These are phyloP conservation scores for Metschnikowia continentalis DNA, from an alignment of 805 yeast species.

Conservation along the genomic window DNA sequence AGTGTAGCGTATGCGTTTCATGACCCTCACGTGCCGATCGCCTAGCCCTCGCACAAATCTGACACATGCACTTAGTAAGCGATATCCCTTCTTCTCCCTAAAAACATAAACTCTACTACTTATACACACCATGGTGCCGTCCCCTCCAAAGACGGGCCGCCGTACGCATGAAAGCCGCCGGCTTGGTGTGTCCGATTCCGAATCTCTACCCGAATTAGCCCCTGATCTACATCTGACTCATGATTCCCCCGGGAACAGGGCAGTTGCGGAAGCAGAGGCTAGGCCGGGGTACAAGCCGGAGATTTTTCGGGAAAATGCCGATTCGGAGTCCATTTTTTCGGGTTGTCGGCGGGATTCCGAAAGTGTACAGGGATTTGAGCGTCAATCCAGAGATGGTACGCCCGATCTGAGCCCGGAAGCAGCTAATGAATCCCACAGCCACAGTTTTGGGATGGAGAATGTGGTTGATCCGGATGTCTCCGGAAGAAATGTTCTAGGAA, in stretches of 20 bases:
- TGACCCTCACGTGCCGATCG: conserved; percentile 5
- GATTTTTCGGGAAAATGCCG: neutral
- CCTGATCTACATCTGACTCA: neutral
- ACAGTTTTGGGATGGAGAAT: neutral
- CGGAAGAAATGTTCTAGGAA: neutral
- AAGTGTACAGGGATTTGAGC: neutral
- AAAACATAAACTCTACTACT: neutral
- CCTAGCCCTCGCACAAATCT: conserved; percentile 3
- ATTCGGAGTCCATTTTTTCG: neutral
- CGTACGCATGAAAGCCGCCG: neutral
- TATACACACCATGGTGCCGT: neutral
- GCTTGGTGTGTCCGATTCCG: neutral
- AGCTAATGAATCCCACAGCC: neutral
- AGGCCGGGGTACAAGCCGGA: conserved; percentile 1
- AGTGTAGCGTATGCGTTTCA: neutral
- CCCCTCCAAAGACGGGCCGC: neutral
- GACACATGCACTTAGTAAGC: conserved; percentile 3
- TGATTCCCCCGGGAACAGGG: neutral
- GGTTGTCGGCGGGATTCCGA: neutral
- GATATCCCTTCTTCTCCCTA: neutral
- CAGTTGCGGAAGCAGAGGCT: neutral
- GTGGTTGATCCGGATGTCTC: neutral
- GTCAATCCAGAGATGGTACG: neutral
- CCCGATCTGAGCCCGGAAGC: neutral
- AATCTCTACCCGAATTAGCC: neutral